Evolutionary conservation across 129 eudicot genomes (phyloP).

Genomic region (Erigeron canadensis): DNA sequence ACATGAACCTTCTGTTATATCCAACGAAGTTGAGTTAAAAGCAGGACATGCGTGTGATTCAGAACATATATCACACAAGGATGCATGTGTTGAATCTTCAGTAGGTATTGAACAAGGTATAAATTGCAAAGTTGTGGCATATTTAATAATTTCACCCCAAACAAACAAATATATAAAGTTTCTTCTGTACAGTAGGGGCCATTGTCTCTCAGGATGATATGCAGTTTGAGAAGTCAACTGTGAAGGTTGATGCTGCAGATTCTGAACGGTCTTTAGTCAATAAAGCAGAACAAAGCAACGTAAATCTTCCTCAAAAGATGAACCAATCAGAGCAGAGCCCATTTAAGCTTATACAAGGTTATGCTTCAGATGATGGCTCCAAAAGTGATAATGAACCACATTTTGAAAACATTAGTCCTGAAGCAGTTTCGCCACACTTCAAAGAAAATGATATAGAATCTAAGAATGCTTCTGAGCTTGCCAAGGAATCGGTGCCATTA

Average conservation of each 20-base stretch:
- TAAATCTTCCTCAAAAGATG: conserved; percentile 27
- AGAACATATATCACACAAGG: conserved; percentile 24
- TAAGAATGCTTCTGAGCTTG: conserved; percentile 22
- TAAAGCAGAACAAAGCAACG: conserved; percentile 12
- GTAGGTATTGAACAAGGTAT: conserved; percentile 41
- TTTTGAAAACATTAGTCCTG: conserved; percentile 38
- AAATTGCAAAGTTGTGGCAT: conserved; percentile 14
- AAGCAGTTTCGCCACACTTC: conserved; percentile 16
- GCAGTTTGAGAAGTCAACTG: conserved; percentile 22
- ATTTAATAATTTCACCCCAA: background rate
- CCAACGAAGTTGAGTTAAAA: conserved; percentile 33
- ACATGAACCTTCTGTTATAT: conserved; percentile 27
- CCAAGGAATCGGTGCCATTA: conserved; percentile 21
- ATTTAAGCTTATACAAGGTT: conserved; percentile 59
- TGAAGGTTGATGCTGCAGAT: conserved; percentile 12
- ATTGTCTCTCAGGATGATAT: conserved; percentile 22
- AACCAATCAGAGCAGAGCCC: conserved; percentile 43
- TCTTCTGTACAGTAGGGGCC: conserved; percentile 26
- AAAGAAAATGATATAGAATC: conserved; percentile 13
- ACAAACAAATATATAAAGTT: background rate
- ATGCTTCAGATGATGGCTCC: conserved; percentile 58
- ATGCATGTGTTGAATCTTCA: conserved; percentile 25
- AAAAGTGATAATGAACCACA: conserved; percentile 40
- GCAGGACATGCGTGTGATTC: conserved; percentile 24
- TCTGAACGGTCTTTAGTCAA: background rate